Evolutionary conservation across 208 protist species (phyloP).

Genomic region (Trypanosoma conorhini): DNA sequence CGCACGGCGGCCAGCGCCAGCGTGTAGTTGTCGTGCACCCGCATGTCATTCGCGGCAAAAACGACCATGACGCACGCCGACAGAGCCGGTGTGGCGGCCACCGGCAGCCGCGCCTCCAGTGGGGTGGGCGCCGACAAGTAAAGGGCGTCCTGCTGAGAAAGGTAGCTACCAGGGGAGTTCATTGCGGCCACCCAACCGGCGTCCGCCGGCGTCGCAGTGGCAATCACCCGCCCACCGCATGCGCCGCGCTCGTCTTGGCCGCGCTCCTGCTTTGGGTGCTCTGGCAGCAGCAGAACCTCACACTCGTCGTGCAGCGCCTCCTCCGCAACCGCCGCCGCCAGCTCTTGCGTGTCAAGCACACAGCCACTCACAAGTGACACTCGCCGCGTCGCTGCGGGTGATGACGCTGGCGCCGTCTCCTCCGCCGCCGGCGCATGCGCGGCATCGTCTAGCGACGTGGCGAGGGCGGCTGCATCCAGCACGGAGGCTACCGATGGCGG

Average conservation of each 20-base stretch:
- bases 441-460: slow-evolving; percentile 14
- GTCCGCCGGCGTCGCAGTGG: not conserved
- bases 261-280: not conserved
- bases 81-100: not conserved
- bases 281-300: slow-evolving; percentile 15
- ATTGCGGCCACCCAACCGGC: slow-evolving; percentile 5
- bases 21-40: slow-evolving; percentile 85
- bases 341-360: slow-evolving; percentile 8
- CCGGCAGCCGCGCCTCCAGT: slow-evolving; percentile 36
- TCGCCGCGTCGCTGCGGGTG: too few relatives aligned
- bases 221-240: not conserved
- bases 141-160: slow-evolving; percentile 53
- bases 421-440: slow-evolving; percentile 7
- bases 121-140: slow-evolving; percentile 57
- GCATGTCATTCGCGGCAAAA: slow-evolving; percentile 81
- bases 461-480: not conserved
- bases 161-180: slow-evolving; percentile 25
- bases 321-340: slow-evolving; percentile 2
- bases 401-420: not conserved
- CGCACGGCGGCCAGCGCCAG: slow-evolving; percentile 70
- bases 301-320: slow-evolving; percentile 4
- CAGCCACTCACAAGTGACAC: not conserved
- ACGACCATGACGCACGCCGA: slow-evolving; percentile 72
- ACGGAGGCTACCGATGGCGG: not conserved
- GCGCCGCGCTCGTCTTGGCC: not conserved